These are phyloP conservation scores for Pilobolus umbonatus DNA, from an alignment of 192 early-diverging fungal genomes.

Conservation along the genomic window DNA sequence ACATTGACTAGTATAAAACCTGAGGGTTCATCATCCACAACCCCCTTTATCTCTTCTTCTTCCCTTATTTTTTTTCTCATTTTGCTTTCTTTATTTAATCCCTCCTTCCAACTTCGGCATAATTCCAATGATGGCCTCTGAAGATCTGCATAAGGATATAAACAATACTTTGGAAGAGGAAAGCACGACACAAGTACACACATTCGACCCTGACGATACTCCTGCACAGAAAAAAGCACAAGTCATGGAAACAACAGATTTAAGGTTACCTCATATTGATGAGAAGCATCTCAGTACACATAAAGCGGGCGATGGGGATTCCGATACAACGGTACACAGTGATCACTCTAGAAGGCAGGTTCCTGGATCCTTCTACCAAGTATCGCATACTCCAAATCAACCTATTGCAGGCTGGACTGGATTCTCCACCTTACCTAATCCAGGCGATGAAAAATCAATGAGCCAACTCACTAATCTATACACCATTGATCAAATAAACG, in stretches of 20 bases:
- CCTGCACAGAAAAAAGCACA: background rate
- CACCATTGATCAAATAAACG: conserved; percentile 8
- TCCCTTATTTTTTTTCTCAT: background rate
- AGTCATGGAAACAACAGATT: background rate
- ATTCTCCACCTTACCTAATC: conserved; percentile 28
- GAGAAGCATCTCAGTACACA: no score
- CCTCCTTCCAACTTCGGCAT: no score
- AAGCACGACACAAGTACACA: background rate
- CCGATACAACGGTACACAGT: no score
- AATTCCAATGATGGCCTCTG: no score
- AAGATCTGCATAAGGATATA: conserved; percentile 1
- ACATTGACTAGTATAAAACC: no score
- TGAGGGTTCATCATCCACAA: no score
- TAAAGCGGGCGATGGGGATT: no score
- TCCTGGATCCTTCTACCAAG: background rate
- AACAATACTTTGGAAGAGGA: background rate
- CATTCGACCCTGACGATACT: conserved; percentile 5
- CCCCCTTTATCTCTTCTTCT: background rate
- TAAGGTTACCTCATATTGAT: background rate
- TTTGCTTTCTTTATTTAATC: background rate
- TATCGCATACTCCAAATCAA: background rate
- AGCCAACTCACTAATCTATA: background rate
- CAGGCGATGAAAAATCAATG: conserved; percentile 19
- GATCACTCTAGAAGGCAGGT: background rate
- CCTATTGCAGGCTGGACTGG: conserved; percentile 29